Percentiles rank a stretch among this genome's conserved stretches.
These are phyloP conservation scores for Botrytis fragariae DNA, from an alignment of 2,329 filamentous ascomycete genomes.

Conservation along the genomic window DNA sequence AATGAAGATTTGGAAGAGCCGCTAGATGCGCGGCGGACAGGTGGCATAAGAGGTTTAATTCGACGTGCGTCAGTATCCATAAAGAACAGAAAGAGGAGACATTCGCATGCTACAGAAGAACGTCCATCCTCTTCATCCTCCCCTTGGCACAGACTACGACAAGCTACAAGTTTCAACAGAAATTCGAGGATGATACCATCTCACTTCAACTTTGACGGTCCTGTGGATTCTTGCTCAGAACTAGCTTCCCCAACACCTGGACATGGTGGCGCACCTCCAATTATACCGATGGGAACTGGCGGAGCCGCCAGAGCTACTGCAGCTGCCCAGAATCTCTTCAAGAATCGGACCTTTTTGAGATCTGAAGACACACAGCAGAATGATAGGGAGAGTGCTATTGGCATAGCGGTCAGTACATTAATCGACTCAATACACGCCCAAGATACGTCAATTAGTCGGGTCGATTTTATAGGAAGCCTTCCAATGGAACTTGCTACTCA, in stretches of 20 bases:
- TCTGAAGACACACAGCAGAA: slow-evolving; percentile 39
- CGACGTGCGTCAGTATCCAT: slow-evolving; percentile 37
- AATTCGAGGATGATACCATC: slow-evolving; percentile 29
- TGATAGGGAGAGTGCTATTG: slow-evolving; percentile 63
- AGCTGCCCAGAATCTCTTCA: slow-evolving; percentile 52
- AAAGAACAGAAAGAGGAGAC: slow-evolving; percentile 34
- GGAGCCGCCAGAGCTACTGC: slow-evolving; percentile 59
- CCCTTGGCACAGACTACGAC: slow-evolving; percentile 35
- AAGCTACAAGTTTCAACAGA: slow-evolving; percentile 37
- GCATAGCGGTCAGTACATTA: slow-evolving; percentile 49
- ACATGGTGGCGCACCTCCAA: slow-evolving; percentile 52
- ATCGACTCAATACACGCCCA: slow-evolving; percentile 35
- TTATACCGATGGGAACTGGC: slow-evolving; percentile 59
- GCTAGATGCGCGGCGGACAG: background rate
- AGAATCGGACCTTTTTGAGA: slow-evolving; percentile 44
- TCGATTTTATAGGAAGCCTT: slow-evolving; percentile 57
- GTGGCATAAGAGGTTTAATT: slow-evolving; percentile 28
- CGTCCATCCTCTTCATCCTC: slow-evolving; percentile 31
- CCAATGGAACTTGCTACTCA: slow-evolving; percentile 59
- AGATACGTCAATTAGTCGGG: slow-evolving; percentile 48
- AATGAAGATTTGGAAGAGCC: slow-evolving; percentile 5
- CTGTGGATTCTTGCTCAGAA: slow-evolving; percentile 29
- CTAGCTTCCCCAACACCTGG: slow-evolving; percentile 34
- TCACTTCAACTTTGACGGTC: slow-evolving; percentile 23
- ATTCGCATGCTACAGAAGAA: slow-evolving; percentile 33